Evolutionary conservation across 2,329 filamentous ascomycete genomes (phyloP), one percentile per base, ranked within the genome.

Genomic region (Gaeumannomyces sp.): DNA sequence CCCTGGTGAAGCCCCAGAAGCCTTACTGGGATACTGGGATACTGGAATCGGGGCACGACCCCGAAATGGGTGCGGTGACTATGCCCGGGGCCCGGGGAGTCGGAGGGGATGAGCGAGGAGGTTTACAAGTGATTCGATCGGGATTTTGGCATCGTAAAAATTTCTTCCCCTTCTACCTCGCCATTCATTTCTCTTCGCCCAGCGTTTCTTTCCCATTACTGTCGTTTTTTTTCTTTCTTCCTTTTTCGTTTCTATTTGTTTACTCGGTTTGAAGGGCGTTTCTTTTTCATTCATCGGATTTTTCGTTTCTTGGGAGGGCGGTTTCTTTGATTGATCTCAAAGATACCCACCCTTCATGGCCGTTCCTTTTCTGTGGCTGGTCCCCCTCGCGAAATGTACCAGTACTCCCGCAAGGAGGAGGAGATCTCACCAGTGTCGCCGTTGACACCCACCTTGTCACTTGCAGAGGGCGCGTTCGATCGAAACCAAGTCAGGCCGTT

Each of bases 361-460:
- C 19, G 14, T 53, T 53, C 22, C 22, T 53, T 53, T 53, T 53
- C 22, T n/a, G 45, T 25, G 45, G 45, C 45, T 53, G 45, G 45
- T n/a, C 45, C 45, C 45, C n/a, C 8, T 8, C 45, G 45, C 45
- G 45, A 53, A 53, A 53, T 53, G 45, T 53, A n/a, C 45, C 45
- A 53, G 45, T 53, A 53, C n/a, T 25, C 45, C 60, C 35, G 27
- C 60, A 62, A 62, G 50, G 33, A 62, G 28, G 60, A 62, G 16
- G 60, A 62, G 14, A 25, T 53, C 22, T 61, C 60, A 35, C 60
- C 60, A 50, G 60, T 62, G 27, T 62, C 60, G n/a, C 60, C 60
- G 25, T 38, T 28, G 27, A 50, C 60, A 50, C 35, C 50, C 60
- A 45, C 50, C 33, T 62, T 62, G 16, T 38, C 60, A 50, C n/a